Conservation (phyloP, 139 green algal genomes). For the Chlamydomonas asymmetrica region DNA sequence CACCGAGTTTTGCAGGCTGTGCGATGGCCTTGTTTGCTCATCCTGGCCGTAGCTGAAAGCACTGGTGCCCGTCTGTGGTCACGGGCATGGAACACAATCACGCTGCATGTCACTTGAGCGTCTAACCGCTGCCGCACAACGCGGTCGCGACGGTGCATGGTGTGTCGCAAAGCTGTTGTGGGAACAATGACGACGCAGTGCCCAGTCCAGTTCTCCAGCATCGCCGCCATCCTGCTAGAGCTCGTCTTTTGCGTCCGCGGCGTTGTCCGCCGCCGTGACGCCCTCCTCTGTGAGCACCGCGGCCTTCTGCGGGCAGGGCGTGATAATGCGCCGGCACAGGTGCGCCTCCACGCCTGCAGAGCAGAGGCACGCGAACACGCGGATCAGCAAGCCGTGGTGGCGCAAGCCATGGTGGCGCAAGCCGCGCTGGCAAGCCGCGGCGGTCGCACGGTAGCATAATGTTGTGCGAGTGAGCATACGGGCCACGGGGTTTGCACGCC, state of each 20-base stretch:
- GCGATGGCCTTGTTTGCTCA: too few species aligned
- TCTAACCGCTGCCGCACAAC: too few species aligned
- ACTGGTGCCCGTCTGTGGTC: too few species aligned
- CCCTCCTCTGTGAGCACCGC: not conserved
- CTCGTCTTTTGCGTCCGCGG: not conserved
- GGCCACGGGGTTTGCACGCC: not conserved
- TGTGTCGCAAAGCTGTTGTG: not conserved
- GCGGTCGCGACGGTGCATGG: not conserved
- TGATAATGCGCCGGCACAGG: conserved; percentile 35
- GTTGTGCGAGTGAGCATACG: not conserved
- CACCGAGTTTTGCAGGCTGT: too few species aligned
- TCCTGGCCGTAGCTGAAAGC: too few species aligned
- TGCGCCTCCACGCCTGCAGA: conserved; percentile 21
- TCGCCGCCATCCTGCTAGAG: not conserved
- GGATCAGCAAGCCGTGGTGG: not conserved
- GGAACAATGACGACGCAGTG: not conserved
- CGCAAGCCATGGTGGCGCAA: not conserved
- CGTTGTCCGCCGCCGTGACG: not conserved
- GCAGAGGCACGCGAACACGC: not conserved
- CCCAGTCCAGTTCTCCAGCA: not conserved
- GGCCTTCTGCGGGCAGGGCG: conserved; percentile 9
- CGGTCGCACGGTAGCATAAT: not conserved
- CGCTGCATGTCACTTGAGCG: too few species aligned
- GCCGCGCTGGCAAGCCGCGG: not conserved
- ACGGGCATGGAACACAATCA: too few species aligned